Conservation (phyloP, 208 protist genomes). For the Acanthamoeba culbertsoni region DNA sequence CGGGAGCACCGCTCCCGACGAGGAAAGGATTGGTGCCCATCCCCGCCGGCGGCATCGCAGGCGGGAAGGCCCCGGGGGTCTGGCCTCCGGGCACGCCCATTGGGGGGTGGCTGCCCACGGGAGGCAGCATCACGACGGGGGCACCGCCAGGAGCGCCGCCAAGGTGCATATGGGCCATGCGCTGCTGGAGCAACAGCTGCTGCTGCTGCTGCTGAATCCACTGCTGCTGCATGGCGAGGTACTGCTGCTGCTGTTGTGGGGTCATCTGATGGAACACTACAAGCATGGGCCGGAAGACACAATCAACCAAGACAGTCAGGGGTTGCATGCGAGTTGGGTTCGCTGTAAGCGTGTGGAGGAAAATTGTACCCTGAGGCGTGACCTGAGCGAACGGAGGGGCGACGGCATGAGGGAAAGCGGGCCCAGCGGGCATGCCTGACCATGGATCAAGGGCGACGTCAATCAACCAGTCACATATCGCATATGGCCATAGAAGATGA, state of each 20-base stretch:
- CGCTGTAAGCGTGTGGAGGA: too few species aligned
- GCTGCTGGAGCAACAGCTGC: constrained; percentile 33
- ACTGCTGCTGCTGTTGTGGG: constrained; percentile 15
- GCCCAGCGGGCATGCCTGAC: too few species aligned
- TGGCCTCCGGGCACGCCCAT: not conserved
- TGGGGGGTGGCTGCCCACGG: not conserved
- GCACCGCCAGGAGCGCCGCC: not conserved
- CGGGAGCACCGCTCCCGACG: not conserved
- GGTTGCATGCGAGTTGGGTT: too few species aligned
- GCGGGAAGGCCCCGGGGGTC: not conserved
- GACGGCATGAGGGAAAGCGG: too few species aligned
- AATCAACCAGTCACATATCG: too few species aligned
- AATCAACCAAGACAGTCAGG: not conserved
- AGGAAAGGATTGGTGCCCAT: constrained; percentile 19
- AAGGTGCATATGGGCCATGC: not conserved
- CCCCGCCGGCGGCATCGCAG: not conserved
- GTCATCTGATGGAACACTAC: constrained; percentile 30
- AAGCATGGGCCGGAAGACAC: not conserved
- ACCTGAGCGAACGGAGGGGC: too few species aligned
- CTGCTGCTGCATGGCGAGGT: constrained; percentile 22
- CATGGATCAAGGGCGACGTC: too few species aligned
- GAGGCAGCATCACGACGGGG: not conserved
- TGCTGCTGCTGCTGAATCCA: constrained; percentile 58
- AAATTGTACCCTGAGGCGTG: too few species aligned
- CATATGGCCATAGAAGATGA: too few species aligned